Evolutionary conservation across 768 basidiomycete species (phyloP).

Genomic region (Rhizopogon vulgaris): DNA sequence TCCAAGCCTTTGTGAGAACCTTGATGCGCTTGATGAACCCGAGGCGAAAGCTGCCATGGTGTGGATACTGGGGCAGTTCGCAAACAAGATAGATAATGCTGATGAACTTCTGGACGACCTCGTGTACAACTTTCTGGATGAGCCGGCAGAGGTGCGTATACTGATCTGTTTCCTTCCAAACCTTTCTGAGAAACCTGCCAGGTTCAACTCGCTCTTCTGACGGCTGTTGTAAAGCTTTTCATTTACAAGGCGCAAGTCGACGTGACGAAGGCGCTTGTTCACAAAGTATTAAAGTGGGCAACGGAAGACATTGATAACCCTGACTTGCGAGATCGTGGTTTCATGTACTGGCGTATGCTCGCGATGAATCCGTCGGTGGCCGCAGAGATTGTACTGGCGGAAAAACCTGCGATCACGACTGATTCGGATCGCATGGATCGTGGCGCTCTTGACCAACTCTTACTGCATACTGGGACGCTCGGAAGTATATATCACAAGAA

Average conservation of each 20-base stretch:
- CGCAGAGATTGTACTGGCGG: constrained; percentile 82
- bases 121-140: constrained; percentile 83
- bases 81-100: constrained; percentile 90
- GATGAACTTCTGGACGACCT: constrained; percentile 94
- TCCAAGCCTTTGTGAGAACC: constrained; percentile 84
- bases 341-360: constrained; percentile 99
- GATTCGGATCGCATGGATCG: constrained; percentile 98
- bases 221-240: constrained; percentile 94
- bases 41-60: constrained; percentile 97
- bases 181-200: constrained; percentile 23
- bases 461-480: constrained; percentile 89
- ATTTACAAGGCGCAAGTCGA: constrained; percentile 83
- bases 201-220: constrained; percentile 94
- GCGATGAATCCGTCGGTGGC: constrained; percentile 89
- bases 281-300: constrained; percentile 93
- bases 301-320: constrained; percentile 99
- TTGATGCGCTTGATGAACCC: constrained; percentile 89
- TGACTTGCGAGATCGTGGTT: constrained; percentile 93
- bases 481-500: constrained; percentile 98
- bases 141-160: constrained; percentile 79
- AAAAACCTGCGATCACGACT: constrained; percentile 96
- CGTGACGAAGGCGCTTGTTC: constrained; percentile 81
- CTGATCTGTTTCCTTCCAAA: not conserved
- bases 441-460: constrained; percentile 88
- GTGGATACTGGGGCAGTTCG: constrained; percentile 97